These are phyloP conservation scores for Nicotiana undulata DNA, from an alignment of 257 asterid genomes.

Conservation along the genomic window DNA sequence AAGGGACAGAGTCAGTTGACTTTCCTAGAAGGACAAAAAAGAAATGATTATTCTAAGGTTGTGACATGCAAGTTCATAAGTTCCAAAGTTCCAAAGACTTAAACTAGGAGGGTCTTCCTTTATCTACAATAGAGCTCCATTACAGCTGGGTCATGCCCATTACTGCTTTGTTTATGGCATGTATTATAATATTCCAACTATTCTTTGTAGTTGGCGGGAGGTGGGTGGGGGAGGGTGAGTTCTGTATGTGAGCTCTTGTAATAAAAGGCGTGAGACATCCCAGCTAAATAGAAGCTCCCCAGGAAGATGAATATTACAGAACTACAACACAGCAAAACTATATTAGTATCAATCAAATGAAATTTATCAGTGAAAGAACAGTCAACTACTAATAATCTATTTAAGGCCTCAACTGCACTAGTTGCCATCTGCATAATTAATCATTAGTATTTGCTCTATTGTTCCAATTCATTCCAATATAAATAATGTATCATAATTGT, in stretches of 20 bases:
- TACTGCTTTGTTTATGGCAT: not conserved
- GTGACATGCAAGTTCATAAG: not conserved
- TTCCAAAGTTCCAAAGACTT: not conserved
- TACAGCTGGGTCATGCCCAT: not conserved
- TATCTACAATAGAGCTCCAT: not conserved
- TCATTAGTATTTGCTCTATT: no score
- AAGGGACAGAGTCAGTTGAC: not conserved
- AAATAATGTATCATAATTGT: not conserved
- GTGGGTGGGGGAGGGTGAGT: not conserved
- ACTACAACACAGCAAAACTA: not conserved
- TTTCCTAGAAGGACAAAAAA: not conserved
- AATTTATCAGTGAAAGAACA: not conserved
- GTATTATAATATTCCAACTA: not conserved
- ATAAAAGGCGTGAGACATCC: conserved; percentile 3
- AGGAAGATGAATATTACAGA: not conserved
- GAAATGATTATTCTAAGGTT: not conserved
- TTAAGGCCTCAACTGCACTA: no score
- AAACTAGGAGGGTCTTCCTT: not conserved
- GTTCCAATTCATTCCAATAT: not conserved
- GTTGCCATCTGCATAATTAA: no score
- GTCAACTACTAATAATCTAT: not conserved
- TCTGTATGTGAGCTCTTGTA: not conserved
- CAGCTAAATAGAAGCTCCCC: not conserved
- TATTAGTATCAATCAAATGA: not conserved
- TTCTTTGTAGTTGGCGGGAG: not conserved